Conservation (phyloP, 176 grass and related monocot species). For the Oryza punctata region DNA sequence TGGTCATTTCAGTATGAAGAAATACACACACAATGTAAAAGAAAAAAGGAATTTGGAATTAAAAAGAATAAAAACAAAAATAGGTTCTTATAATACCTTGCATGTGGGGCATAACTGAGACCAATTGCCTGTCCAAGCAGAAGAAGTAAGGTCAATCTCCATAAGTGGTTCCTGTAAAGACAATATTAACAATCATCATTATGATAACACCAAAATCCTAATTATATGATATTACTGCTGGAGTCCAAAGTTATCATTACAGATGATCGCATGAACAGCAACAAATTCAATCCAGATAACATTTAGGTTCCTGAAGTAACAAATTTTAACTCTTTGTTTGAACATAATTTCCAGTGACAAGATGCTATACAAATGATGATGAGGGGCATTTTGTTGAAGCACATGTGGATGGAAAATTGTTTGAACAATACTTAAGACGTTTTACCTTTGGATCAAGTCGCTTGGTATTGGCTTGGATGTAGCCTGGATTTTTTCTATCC, state of each 20-base stretch:
- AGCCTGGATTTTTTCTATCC: constrained; percentile 91
- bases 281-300: constrained; percentile 10
- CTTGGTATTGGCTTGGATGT: constrained; percentile 79
- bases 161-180: constrained; percentile 78
- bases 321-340: constrained; percentile 21
- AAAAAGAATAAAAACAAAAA: constrained; percentile 17
- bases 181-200: constrained; percentile 27
- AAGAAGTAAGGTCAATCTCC: constrained; percentile 75
- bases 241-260: constrained; percentile 14
- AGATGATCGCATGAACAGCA: constrained; percentile 12
- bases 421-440: constrained; percentile 9
- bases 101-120: constrained; percentile 96
- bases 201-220: constrained; percentile 11
- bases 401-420: constrained; percentile 11
- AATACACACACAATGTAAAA: constrained; percentile 12
- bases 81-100: constrained; percentile 61
- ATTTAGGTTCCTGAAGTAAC: constrained; percentile 1
- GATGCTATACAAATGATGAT: constrained; percentile 20
- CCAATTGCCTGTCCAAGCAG: constrained; percentile 87
- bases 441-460: constrained; percentile 59
- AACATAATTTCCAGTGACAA: not conserved
- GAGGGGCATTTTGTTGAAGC: constrained; percentile 1
- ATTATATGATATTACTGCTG: constrained; percentile 3
- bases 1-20: constrained; percentile 5
- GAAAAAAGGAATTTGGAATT: not conserved